These are phyloP conservation scores for Cladosporium halotolerans DNA, from an alignment of 2,329 filamentous ascomycete species.

Conservation along the genomic window DNA sequence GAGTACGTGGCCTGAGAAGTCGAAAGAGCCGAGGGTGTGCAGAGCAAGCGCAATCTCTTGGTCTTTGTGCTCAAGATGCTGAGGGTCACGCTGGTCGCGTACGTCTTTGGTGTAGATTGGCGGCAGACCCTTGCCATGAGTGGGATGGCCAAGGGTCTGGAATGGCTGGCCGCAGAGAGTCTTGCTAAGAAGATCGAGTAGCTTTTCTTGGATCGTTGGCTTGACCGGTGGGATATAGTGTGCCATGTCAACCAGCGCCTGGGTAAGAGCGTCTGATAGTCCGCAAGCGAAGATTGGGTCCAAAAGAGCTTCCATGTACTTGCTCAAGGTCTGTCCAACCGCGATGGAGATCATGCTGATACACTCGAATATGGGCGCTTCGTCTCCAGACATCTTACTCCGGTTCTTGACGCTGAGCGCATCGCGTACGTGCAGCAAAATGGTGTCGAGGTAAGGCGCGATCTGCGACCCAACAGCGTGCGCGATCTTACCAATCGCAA, in stretches of 20 bases:
- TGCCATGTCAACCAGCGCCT: constrained; percentile 95
- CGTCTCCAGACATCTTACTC: constrained; percentile 50
- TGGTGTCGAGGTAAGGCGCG: constrained; percentile 87
- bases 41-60: constrained; percentile 87
- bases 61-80: constrained; percentile 72
- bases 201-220: constrained; percentile 82
- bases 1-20: constrained; percentile 83
- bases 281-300: constrained; percentile 97
- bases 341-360: constrained; percentile 94
- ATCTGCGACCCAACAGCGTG: constrained; percentile 95
- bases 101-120: constrained; percentile 61
- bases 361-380: constrained; percentile 85
- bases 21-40: constrained; percentile 94
- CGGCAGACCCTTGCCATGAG: constrained; percentile 73
- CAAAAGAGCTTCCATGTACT: constrained; percentile 93
- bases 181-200: constrained; percentile 90
- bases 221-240: constrained; percentile 97
- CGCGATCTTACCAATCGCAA: constrained; percentile 92
- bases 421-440: constrained; percentile 88
- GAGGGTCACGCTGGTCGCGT: constrained; percentile 78
- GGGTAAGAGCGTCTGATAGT: constrained; percentile 84
- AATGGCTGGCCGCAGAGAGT: constrained; percentile 91
- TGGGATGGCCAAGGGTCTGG: constrained; percentile 83
- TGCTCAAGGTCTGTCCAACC: constrained; percentile 92
- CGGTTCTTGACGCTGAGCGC: constrained; percentile 75